Evolutionary conservation across 345 rosid species (phyloP).

Genomic region (Pistacia vera): DNA sequence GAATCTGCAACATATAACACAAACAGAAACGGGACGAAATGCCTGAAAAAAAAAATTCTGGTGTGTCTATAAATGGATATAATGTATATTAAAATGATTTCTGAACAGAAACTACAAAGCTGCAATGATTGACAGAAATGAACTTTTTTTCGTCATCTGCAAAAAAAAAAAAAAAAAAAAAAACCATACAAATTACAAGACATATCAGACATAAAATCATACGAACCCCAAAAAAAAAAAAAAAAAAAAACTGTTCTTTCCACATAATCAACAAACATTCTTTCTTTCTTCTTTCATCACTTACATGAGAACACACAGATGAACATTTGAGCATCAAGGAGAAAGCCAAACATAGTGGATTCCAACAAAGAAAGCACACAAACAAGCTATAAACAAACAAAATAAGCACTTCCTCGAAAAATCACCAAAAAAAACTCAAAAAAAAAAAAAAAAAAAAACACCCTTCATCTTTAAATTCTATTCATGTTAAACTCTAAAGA

Average conservation of each 20-base stretch:
- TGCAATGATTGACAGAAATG: constrained; percentile 15
- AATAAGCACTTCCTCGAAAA: background rate
- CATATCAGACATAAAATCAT: background rate
- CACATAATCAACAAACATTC: background rate
- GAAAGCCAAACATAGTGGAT: background rate
- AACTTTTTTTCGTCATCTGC: constrained; percentile 12
- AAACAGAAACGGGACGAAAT: background rate
- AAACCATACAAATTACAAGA: background rate
- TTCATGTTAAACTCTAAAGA: background rate
- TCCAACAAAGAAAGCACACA: background rate
- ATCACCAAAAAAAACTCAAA: no score
- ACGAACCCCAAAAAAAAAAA: background rate
- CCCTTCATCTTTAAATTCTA: background rate
- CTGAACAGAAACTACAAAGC: constrained; percentile 8
- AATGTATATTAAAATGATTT: background rate
- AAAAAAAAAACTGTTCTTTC: background rate
- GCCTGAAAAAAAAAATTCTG: background rate
- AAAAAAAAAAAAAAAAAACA: background rate
- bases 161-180: constrained; percentile 14
- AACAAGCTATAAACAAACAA: background rate
- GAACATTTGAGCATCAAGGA: background rate
- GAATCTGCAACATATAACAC: background rate
- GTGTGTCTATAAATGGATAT: constrained; percentile 7
- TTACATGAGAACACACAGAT: background rate
- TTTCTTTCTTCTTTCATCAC: no score